These are phyloP conservation scores for Suillus subluteus DNA, from an alignment of 768 basidiomycete species.

Conservation along the genomic window DNA sequence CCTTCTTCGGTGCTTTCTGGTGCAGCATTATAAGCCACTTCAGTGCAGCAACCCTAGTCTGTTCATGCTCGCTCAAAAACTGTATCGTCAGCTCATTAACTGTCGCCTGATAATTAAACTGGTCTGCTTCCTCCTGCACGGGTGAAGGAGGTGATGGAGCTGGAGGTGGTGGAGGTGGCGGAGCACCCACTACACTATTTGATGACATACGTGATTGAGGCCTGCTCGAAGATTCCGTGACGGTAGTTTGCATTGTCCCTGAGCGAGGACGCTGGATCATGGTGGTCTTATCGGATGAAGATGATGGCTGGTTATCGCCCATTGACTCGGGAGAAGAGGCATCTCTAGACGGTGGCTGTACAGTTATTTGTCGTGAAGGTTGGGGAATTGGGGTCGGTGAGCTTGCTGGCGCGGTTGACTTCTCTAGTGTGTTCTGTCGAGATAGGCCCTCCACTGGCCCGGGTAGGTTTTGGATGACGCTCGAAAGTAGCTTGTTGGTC, in stretches of 20 bases:
- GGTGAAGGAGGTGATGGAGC: conserved; percentile 34
- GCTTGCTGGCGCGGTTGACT: conserved; percentile 41
- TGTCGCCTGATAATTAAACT: conserved; percentile 90
- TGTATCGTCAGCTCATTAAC: conserved; percentile 93
- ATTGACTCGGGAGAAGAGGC: conserved; percentile 49
- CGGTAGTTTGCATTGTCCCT: conserved; percentile 23
- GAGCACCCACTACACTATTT: conserved; percentile 41
- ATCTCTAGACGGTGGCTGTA: conserved; percentile 51
- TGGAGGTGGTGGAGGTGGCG: conserved; percentile 36
- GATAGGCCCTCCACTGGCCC: conserved; percentile 57
- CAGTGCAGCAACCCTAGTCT: conserved; percentile 92
- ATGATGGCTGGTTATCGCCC: conserved; percentile 34
- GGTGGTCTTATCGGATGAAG: conserved; percentile 41
- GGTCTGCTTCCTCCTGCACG: conserved; percentile 58
- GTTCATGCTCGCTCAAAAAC: conserved; percentile 95
- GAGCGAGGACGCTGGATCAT: conserved; percentile 33
- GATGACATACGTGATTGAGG: conserved; percentile 66
- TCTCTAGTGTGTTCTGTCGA: conserved; percentile 29
- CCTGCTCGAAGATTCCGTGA: conserved; percentile 49
- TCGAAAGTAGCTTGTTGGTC: conserved; percentile 84
- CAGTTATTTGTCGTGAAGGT: conserved; percentile 53
- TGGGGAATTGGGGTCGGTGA: conserved; percentile 60
- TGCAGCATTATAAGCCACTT: conserved; percentile 99
- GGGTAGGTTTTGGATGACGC: conserved; percentile 86
- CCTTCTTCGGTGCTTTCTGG: conserved; percentile 96